A percentile compares a stretch with the other conserved stretches of the same genome.
phyloP scores from a whole-genome alignment of 1,139 yeast species.

The Saccharomyces hybrid region DNA sequence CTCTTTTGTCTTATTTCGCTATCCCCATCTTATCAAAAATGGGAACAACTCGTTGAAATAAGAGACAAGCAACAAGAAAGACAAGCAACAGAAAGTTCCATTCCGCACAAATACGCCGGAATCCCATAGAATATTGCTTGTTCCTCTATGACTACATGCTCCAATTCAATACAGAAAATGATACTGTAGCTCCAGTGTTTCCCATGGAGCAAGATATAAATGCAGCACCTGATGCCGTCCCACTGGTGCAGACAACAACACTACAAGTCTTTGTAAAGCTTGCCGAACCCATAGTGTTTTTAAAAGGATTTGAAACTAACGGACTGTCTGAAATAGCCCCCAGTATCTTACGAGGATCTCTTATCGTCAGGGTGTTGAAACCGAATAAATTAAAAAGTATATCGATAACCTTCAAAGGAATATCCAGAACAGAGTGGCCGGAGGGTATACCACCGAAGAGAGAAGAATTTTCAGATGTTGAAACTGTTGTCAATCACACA shows the following conservation, averaged over 20 bases:
- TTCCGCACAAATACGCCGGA: not conserved
- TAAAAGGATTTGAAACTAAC: constrained; percentile 77
- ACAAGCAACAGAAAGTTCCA: not conserved
- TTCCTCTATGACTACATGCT: not conserved
- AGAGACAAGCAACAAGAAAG: not conserved
- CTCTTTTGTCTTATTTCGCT: not conserved
- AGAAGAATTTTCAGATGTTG: constrained; percentile 49
- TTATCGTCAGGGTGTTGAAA: constrained; percentile 60
- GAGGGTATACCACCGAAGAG: constrained; percentile 92
- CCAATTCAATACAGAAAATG: not conserved
- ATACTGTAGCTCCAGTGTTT: constrained; percentile 20
- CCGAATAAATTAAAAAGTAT: constrained; percentile 67
- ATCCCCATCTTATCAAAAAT: not conserved
- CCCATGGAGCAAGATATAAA: constrained; percentile 31
- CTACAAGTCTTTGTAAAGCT: constrained; percentile 34
- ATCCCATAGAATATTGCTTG: not conserved
- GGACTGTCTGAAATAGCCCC: constrained; percentile 41
- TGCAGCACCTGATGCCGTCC: constrained; percentile 26
- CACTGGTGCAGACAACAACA: constrained; percentile 31
- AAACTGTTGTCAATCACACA: constrained; percentile 62
- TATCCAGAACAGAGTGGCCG: constrained; percentile 87
- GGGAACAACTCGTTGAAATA: not conserved
- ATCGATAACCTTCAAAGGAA: constrained; percentile 59
- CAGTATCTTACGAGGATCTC: constrained; percentile 71
- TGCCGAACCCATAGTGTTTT: constrained; percentile 75